Base-by-base conservation (phyloP, 2,329 filamentous ascomycete genomes). In the Cordyceps farinosa region DNA sequence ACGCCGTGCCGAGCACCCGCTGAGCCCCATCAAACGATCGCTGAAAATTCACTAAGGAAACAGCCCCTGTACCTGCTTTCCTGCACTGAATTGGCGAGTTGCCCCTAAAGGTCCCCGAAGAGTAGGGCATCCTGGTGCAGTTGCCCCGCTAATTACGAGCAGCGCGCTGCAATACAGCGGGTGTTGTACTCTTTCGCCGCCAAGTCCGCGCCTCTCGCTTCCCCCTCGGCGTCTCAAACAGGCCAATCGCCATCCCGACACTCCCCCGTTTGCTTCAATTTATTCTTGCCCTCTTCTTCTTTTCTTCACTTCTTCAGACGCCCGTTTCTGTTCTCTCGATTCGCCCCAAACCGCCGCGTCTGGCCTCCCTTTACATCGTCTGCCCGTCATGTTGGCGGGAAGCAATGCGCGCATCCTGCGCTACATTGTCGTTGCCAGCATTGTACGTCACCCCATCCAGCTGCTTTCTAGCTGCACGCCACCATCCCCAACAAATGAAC, bases 391-490 rank as follows among this genome's bases (percentile, higher is more conserved):
- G 72, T 85, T 84, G 82, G 88, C 87, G 78, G 84, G 87, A 65
- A 87, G 87, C 74, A 87, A 85, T 69, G 86, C 88, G 77, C 88
- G 90, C 78, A 91, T 92, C 72, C 79, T 88, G 82, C 85, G 87
- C 82, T 89, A 88, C 77, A 83, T 97, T 75, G 83, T 95, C 73
- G 87, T 96, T 72, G 90, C 92, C 65, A 84, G 92, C 73, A 89
- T 96, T 73, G 93, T 96, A 84, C 73, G 89, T 82, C 51, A 44
- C 34, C 34, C 65, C 42, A 36, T 51, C 51, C 62, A 50, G 58
- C 66, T 45, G 36, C 22, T 56, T 38, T 36, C 42, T 17, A 3
- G n/a, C 42, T 58, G 56, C 64, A 58, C 32, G 57, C 38, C 60
- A 59, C 68, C 65, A 67, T 63, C 29, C 17, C 9, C 52, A 22